phyloP scores from a whole-genome alignment of 441 rosid genomes.

The Metrosideros polymorpha region DNA sequence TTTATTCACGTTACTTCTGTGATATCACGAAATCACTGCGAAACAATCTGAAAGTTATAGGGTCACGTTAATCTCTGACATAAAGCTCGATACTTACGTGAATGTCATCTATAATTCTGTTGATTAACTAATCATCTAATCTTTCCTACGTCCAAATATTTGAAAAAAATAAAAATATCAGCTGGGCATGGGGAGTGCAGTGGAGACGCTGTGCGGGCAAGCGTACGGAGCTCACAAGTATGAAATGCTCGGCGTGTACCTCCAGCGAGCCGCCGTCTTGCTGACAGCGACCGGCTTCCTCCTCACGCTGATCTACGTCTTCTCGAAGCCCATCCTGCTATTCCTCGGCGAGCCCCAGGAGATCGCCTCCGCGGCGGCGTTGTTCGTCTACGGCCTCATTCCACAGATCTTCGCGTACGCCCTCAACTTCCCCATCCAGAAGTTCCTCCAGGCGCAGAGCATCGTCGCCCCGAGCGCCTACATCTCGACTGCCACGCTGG shows the following conservation, averaged over 20 bases:
- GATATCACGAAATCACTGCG: background rate
- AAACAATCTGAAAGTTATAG: too few relatives aligned
- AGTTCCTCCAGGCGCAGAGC: conserved; percentile 56
- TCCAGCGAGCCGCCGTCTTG: conserved; percentile 1
- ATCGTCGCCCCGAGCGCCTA: conserved; percentile 56
- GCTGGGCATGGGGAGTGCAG: conserved; percentile 2
- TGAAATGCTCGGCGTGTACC: conserved; percentile 2
- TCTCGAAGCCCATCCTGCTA: conserved; percentile 4
- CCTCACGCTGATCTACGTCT: background rate
- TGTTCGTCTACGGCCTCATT: conserved; percentile 47
- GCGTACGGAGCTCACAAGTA: conserved; percentile 1
- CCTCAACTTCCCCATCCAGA: conserved; percentile 48
- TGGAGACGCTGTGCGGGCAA: conserved; percentile 11
- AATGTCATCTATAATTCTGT: background rate
- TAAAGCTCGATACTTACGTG: background rate
- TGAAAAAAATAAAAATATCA: background rate
- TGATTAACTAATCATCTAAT: background rate
- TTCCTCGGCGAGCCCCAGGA: conserved; percentile 6
- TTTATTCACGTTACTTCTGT: background rate
- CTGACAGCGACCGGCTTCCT: conserved; percentile 1
- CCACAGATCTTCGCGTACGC: conserved; percentile 66
- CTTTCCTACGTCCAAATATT: background rate
- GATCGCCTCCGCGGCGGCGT: conserved; percentile 41
- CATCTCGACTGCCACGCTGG: conserved; percentile 36
- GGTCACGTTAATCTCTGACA: background rate